phyloP scores from a whole-genome alignment of 345 rosid species.

The Lenwebbia sp. region DNA sequence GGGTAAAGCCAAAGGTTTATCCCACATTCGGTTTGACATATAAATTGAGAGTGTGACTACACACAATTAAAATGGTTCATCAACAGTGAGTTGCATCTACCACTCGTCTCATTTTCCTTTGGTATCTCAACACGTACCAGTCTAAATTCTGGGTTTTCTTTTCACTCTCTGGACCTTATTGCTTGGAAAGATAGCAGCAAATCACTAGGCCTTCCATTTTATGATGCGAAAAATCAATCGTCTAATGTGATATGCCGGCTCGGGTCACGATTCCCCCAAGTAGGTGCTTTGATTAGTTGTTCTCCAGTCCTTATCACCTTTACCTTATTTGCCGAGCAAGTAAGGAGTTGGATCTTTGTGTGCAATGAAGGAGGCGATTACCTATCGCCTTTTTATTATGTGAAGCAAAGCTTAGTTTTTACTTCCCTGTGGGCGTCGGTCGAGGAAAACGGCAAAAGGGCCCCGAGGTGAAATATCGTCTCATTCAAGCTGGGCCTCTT shows the following conservation, averaged over 20 bases:
- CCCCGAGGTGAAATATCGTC: neutral
- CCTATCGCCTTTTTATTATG: neutral
- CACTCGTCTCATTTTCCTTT: neutral
- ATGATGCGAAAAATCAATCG: neutral
- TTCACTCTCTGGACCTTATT: neutral
- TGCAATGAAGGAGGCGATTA: too few relatives aligned
- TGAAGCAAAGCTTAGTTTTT: neutral
- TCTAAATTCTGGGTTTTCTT: neutral
- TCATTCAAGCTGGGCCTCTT: neutral
- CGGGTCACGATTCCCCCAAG: neutral
- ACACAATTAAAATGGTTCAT: neutral
- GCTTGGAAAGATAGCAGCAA: neutral
- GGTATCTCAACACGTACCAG: neutral
- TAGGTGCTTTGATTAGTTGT: neutral
- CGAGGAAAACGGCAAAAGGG: neutral
- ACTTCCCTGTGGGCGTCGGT: neutral
- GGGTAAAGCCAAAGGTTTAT: neutral
- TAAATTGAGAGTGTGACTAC: neutral
- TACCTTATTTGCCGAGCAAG: neutral
- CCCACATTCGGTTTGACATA: neutral
- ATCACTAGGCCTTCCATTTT: neutral
- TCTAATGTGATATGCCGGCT: neutral
- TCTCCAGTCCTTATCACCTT: neutral
- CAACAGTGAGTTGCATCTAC: neutral
- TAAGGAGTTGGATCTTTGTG: too few relatives aligned